phyloP scores from a whole-genome alignment of 768 basidiomycete species.

The Suillus placidus region DNA sequence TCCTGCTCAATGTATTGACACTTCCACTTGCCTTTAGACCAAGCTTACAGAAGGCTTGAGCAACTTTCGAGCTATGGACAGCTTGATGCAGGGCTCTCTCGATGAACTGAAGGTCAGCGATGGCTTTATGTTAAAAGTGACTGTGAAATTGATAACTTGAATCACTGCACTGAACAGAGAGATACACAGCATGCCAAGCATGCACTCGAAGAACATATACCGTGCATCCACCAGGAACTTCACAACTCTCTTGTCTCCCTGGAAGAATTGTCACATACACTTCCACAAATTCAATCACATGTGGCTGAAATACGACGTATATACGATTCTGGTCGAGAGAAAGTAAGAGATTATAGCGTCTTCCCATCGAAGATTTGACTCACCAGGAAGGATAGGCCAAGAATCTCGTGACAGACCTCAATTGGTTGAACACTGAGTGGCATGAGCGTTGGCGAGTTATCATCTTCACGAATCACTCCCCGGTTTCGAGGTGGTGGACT shows the following conservation, averaged over 20 bases:
- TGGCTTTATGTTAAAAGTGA: neutral
- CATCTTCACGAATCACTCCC: conserved; percentile 72
- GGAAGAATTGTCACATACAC: conserved; percentile 53
- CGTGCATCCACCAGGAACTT: conserved; percentile 61
- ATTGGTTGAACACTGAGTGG: conserved; percentile 79
- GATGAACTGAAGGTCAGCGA: conserved; percentile 57
- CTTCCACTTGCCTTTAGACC: conserved; percentile 40
- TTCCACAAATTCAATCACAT: conserved; percentile 65
- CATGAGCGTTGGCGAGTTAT: conserved; percentile 74
- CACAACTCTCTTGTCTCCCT: conserved; percentile 63
- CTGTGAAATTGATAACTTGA: neutral
- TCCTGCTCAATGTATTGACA: neutral
- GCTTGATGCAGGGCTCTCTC: conserved; percentile 65
- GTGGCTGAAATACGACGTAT: conserved; percentile 63
- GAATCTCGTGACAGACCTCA: conserved; percentile 61
- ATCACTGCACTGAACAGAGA: conserved; percentile 40
- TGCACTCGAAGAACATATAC: conserved; percentile 60
- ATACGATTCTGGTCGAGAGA: conserved; percentile 72
- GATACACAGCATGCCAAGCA: conserved; percentile 61
- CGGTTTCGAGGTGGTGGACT: conserved; percentile 76
- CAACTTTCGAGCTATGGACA: conserved; percentile 76
- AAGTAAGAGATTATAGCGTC: conserved; percentile 42
- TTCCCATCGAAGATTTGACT: conserved; percentile 8
- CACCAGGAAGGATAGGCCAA: conserved; percentile 51
- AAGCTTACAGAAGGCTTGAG: conserved; percentile 70